Base-by-base conservation (phyloP, 1,284 basidiomycete genomes). In the Leccinum huronense region DNA sequence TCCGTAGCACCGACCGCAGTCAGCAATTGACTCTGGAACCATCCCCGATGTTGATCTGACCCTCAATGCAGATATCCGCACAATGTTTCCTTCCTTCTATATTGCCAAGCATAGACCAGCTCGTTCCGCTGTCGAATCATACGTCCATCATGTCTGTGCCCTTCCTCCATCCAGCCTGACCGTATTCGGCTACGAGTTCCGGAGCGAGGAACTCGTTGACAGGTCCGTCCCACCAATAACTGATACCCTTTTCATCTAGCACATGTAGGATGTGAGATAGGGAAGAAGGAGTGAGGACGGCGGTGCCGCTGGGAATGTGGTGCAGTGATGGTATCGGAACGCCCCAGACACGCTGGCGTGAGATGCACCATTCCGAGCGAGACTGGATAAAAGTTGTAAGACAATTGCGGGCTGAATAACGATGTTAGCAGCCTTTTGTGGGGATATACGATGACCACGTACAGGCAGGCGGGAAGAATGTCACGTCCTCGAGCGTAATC, bases 321-420 rank as follows among this genome's bases (percentile, higher is more conserved):
- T 96, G 87, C 1, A 99, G 79, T 1, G 94, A 90, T 0, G 96
- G 97, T 66, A 99, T 98, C 1, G 97, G 97, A 1, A 98, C 94
- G 36, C 97, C 97, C 97, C 97, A 99, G 16, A 93, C 91, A 16
- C 97, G 90, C 75, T 99, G 97, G 3, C 97, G 90, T 36, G 97
- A 99, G 65, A 99, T 98, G 74, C 97, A 99, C 97, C 97, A 99
- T 79, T 99, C 97, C 0, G 94, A 95, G 4, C 97, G 92, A 0
- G 90, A 91, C 3, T 83, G 83, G 38, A 98, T 83, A 75, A 95
- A 97, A 0, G 94, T 82, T 68, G 93, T 88, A 5, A 99, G 85
- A 3, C 96, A 89, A 61, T 89, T 91, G 31, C 89, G 88, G 6
- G 94, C 94, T 95, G 55, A 2, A 59, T 31, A 64, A 57, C 65